Percentiles rank a stretch among this genome's conserved stretches.
phyloP scores from a whole-genome alignment of 1,284 basidiomycete genomes.

The Trichosporon coremiiforme region DNA sequence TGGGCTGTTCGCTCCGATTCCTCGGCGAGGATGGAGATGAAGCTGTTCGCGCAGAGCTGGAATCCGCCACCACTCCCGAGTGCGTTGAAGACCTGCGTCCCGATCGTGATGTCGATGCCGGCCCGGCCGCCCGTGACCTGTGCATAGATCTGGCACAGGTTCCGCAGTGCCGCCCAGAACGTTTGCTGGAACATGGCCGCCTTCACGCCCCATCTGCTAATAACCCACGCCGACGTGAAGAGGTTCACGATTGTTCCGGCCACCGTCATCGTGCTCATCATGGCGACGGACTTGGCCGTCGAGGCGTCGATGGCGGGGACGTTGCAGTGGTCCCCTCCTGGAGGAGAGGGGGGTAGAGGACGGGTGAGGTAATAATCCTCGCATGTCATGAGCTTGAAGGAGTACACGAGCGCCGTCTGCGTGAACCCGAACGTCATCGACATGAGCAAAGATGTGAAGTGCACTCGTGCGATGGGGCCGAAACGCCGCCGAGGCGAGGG shows the following conservation, averaged over 20 bases:
- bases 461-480: constrained; percentile 40
- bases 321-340: constrained; percentile 42
- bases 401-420: constrained; percentile 53
- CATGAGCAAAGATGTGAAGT: constrained; percentile 46
- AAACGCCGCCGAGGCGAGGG: neutral
- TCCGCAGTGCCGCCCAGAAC: constrained; percentile 48
- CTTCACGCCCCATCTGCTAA: constrained; percentile 46
- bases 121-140: constrained; percentile 38
- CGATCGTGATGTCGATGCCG: constrained; percentile 48
- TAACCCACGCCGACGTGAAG: constrained; percentile 50
- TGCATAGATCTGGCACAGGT: constrained; percentile 49
- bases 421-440: constrained; percentile 49
- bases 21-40: constrained; percentile 38
- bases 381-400: constrained; percentile 50
- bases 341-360: neutral
- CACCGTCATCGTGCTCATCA: constrained; percentile 44
- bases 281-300: constrained; percentile 41
- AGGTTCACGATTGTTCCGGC: constrained; percentile 45
- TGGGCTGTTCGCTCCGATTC: constrained; percentile 46
- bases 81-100: constrained; percentile 53
- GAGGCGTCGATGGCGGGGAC: constrained; percentile 40
- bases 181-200: constrained; percentile 54
- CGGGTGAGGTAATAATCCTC: constrained; percentile 49
- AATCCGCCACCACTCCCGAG: constrained; percentile 51
- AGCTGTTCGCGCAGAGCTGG: constrained; percentile 48